These are phyloP conservation scores for Penicillium sp. DNA, from an alignment of 2,329 filamentous ascomycete species.

Conservation along the genomic window DNA sequence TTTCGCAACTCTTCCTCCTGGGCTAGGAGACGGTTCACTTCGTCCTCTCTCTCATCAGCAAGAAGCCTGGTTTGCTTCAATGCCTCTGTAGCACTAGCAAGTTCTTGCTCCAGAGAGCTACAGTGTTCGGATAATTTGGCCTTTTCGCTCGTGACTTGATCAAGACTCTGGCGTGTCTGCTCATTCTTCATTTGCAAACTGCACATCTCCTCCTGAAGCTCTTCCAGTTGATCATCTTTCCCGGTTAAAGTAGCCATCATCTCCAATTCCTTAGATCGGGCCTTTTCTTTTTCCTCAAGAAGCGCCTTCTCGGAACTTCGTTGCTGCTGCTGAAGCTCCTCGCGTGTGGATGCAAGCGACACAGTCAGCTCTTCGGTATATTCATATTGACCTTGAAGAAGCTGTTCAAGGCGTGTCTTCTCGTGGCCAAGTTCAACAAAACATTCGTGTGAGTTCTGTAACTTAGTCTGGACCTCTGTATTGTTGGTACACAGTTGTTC, in stretches of 20 bases:
- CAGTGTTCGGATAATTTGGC: conserved; percentile 19
- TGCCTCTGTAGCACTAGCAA: conserved; percentile 18
- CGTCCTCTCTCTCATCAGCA: conserved; percentile 22
- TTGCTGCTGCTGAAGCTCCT: conserved; percentile 38
- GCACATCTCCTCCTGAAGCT: conserved; percentile 37
- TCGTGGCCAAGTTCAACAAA: conserved; percentile 42
- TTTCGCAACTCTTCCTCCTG: conserved; percentile 19
- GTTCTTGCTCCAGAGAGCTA: conserved; percentile 24
- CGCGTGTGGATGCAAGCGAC: conserved; percentile 31
- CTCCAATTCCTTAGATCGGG: conserved; percentile 41
- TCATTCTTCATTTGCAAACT: conserved; percentile 20
- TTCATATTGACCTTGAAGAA: conserved; percentile 37
- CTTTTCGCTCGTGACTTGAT: conserved; percentile 23
- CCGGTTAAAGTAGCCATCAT: conserved; percentile 41
- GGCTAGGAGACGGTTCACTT: conserved; percentile 21
- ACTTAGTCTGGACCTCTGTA: conserved; percentile 35
- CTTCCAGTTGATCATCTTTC: conserved; percentile 46
- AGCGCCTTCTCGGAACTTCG: conserved; percentile 29
- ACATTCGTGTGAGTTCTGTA: conserved; percentile 34
- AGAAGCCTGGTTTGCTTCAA: conserved; percentile 21
- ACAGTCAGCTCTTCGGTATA: conserved; percentile 38
- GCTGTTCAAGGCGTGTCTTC: conserved; percentile 33
- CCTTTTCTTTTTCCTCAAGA: conserved; percentile 25
- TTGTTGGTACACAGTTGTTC: conserved; percentile 23
- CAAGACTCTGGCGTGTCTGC: conserved; percentile 18